Evolutionary conservation across 2,329 filamentous ascomycete species (phyloP).

Genomic region (Alternaria novae-zelandiae): DNA sequence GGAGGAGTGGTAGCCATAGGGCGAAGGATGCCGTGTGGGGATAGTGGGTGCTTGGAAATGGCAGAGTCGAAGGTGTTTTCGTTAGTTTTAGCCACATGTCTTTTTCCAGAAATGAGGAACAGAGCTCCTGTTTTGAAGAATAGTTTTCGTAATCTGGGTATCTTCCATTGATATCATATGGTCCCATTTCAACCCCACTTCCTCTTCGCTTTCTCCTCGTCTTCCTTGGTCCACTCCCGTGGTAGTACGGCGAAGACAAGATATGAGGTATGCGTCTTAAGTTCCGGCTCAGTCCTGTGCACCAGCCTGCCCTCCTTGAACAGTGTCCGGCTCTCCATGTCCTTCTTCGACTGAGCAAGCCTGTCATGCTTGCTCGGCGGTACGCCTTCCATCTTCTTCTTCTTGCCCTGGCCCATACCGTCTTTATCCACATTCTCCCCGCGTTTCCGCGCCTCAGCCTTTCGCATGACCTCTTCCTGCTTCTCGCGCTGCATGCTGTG

Average conservation of each 20-base stretch:
- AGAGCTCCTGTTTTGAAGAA: background rate
- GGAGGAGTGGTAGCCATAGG: constrained; percentile 48
- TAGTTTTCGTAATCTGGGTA: background rate
- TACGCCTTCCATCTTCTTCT: constrained; percentile 27
- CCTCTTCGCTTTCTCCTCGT: constrained; percentile 71
- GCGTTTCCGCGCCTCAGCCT: constrained; percentile 45
- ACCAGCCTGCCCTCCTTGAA: constrained; percentile 80
- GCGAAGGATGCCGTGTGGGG: constrained; percentile 57
- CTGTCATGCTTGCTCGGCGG: constrained; percentile 42
- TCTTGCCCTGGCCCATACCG: constrained; percentile 21
- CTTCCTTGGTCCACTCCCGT: constrained; percentile 81
- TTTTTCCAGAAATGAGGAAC: background rate
- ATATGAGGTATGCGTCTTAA: constrained; percentile 98
- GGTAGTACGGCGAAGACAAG: constrained; percentile 91
- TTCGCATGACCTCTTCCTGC: constrained; percentile 52
- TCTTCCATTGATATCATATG: background rate
- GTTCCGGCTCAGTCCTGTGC: constrained; percentile 81
- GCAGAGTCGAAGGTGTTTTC: background rate
- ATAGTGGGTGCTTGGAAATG: constrained; percentile 9
- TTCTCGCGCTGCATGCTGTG: constrained; percentile 56
- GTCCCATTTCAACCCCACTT: constrained; percentile 34
- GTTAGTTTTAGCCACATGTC: background rate
- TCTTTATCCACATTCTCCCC: constrained; percentile 32
- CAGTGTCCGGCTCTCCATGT: constrained; percentile 41
- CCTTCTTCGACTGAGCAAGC: constrained; percentile 34